Evolutionary conservation across 176 grass and related monocot species (phyloP).

Genomic region (Raddia guianensis): DNA sequence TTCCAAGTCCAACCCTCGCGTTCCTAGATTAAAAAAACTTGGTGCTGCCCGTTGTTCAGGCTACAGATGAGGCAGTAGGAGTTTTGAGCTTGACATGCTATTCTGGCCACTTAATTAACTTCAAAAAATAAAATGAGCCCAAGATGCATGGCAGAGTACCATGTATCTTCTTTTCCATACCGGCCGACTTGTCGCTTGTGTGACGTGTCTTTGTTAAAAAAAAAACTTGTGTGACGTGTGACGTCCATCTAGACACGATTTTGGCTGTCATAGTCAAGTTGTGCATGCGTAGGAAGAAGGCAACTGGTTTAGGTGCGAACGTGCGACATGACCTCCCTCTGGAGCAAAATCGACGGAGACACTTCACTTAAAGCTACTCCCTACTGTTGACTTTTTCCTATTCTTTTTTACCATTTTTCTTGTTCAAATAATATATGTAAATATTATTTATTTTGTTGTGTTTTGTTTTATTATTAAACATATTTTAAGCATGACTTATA

Average conservation of each 20-base stretch:
- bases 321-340: not conserved
- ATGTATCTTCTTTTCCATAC: not conserved
- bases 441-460: no score
- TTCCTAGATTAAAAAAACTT: not conserved
- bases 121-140: not conserved
- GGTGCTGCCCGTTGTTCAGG: slow-evolving; percentile 4
- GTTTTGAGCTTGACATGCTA: not conserved
- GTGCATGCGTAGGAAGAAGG: not conserved
- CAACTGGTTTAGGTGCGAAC: not conserved
- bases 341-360: slow-evolving; percentile 1
- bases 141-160: not conserved
- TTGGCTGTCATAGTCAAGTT: not conserved
- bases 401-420: no score
- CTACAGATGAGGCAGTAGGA: not conserved
- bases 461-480: no score
- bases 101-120: not conserved
- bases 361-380: not conserved
- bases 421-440: no score
- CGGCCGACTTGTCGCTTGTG: not conserved
- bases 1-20: not conserved
- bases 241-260: not conserved
- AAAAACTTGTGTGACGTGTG: not conserved
- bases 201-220: not conserved
- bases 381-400: no score
- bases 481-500: no score